A percentile compares a stretch with the other conserved stretches of the same genome.
Conservation (phyloP, 306 rosid species). For the Cicer judaicum region DNA sequence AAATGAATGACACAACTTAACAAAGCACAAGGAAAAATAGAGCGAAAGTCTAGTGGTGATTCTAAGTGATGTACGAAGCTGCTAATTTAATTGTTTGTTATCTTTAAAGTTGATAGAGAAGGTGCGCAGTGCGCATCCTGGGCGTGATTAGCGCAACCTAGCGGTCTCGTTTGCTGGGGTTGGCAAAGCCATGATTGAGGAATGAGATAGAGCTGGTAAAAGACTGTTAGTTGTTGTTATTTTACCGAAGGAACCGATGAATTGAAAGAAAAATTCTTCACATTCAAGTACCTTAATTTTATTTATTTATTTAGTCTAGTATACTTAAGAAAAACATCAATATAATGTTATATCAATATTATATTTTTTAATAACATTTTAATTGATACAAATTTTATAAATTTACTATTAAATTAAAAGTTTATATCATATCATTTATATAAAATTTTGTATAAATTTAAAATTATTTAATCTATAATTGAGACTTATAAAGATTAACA, state of each 20-base stretch:
- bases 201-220: not conserved
- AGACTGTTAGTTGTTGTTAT: not conserved
- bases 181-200: not conserved
- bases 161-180: not conserved
- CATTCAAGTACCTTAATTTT: too few species aligned
- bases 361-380: too few species aligned
- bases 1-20: conserved; percentile 50
- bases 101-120: not conserved
- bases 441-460: too few species aligned
- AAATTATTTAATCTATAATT: too few species aligned
- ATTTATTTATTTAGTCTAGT: too few species aligned
- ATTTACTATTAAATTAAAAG: too few species aligned
- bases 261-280: too few species aligned
- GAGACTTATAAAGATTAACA: too few species aligned
- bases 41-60: not conserved
- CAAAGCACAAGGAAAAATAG: conserved; percentile 71
- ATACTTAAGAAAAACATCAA: too few species aligned
- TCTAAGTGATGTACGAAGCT: not conserved
- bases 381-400: too few species aligned
- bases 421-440: too few species aligned
- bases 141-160: not conserved
- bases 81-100: not conserved
- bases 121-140: conserved; percentile 17
- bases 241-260: not conserved
- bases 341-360: too few species aligned